These are phyloP conservation scores for Ulmus americana DNA, from an alignment of 331 rosid species.

Conservation along the genomic window DNA sequence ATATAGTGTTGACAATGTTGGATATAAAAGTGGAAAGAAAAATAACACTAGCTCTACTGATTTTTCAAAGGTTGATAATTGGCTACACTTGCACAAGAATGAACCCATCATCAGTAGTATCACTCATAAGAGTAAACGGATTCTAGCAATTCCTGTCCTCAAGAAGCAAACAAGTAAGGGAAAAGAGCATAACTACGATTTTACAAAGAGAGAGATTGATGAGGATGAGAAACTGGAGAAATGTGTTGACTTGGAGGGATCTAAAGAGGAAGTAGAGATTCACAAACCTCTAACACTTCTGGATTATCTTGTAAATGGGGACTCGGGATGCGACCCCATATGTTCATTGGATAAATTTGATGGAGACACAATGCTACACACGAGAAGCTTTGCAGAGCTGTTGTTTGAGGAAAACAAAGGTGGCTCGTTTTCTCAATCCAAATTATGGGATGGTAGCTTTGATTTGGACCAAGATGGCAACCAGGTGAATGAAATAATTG, in stretches of 20 bases:
- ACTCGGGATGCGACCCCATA: slow-evolving; percentile 12
- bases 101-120: slow-evolving; percentile 14
- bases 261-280: slow-evolving; percentile 6
- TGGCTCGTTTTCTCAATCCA: slow-evolving; percentile 17
- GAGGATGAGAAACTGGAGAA: slow-evolving; percentile 16
- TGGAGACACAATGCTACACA: not conserved
- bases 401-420: slow-evolving; percentile 1
- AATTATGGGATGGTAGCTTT: slow-evolving; percentile 10
- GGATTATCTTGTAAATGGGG: slow-evolving; percentile 7
- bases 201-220: slow-evolving; percentile 4
- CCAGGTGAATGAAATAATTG: slow-evolving; percentile 1
- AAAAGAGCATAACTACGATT: slow-evolving; percentile 1
- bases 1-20: not conserved
- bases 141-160: slow-evolving; percentile 23
- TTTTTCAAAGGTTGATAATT: slow-evolving; percentile 23
- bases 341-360: not conserved
- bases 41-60: slow-evolving; percentile 14
- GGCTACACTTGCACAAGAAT: slow-evolving; percentile 26
- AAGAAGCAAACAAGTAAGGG: slow-evolving; percentile 18
- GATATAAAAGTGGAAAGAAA: slow-evolving; percentile 19
- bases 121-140: slow-evolving; percentile 14
- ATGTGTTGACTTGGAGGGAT: slow-evolving; percentile 11
- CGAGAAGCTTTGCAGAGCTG: not conserved
- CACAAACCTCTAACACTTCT: slow-evolving; percentile 9
- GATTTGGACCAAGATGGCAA: slow-evolving; percentile 4